Conservation (phyloP, 106 monocot genomes). For the Apostasia shenzhenica region DNA sequence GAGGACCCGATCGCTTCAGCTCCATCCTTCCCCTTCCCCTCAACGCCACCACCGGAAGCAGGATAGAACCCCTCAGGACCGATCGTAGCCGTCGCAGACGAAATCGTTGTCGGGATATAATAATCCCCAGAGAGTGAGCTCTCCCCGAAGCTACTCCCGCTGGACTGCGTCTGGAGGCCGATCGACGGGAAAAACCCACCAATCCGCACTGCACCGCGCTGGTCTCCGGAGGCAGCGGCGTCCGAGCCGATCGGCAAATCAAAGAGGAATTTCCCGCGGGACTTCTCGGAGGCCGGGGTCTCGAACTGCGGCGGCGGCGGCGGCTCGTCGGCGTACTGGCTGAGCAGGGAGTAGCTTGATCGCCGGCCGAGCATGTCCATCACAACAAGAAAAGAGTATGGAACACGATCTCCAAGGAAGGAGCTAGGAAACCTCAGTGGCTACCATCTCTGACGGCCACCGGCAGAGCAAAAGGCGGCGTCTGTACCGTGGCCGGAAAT, state of each 20-base stretch:
- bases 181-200: constrained; percentile 2
- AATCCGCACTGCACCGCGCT: constrained; percentile 10
- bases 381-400: background rate
- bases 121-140: constrained; percentile 72
- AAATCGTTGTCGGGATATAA: constrained; percentile 34
- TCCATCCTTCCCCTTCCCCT: background rate
- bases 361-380: constrained; percentile 56
- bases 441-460: no score
- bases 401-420: background rate
- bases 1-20: constrained; percentile 4
- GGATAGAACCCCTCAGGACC: constrained; percentile 2
- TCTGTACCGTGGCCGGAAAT: no score
- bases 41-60: background rate
- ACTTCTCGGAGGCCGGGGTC: constrained; percentile 8
- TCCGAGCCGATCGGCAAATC: constrained; percentile 15
- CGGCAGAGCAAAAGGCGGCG: no score
- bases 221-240: background rate
- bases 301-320: constrained; percentile 12
- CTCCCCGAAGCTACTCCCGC: constrained; percentile 80
- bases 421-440: no score
- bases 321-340: constrained; percentile 47
- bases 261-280: constrained; percentile 10
- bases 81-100: constrained; percentile 9
- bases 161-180: constrained; percentile 72
- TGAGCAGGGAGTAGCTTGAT: constrained; percentile 60